Evolutionary conservation across 2,329 filamentous ascomycete genomes (phyloP).

Genomic region (Diaporthe ilicicola): DNA sequence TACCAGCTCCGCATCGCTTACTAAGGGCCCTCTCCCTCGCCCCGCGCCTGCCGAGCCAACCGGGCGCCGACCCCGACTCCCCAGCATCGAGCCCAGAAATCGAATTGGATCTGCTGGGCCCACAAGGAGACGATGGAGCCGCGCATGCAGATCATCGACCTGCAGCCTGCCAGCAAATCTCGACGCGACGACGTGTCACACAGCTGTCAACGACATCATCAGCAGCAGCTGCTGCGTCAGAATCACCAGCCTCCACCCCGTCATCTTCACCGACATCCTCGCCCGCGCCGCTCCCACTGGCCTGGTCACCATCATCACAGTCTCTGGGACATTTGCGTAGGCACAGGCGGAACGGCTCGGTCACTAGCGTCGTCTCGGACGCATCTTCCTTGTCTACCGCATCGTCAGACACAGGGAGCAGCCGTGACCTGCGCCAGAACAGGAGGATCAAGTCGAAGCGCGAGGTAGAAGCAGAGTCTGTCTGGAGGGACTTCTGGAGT

Average conservation of each 20-base stretch:
- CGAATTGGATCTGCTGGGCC: conserved; percentile 28
- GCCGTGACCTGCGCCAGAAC: neutral
- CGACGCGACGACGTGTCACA: conserved; percentile 18
- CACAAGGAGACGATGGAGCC: conserved; percentile 1
- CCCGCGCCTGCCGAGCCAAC: conserved; percentile 18
- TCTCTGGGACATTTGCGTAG: neutral
- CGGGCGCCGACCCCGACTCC: neutral
- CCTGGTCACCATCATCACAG: conserved; percentile 6
- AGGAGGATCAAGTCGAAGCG: neutral
- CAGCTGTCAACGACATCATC: conserved; percentile 4
- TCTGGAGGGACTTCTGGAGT: conserved; percentile 39
- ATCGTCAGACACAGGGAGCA: neutral
- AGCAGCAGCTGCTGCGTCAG: neutral
- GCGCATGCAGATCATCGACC: conserved; percentile 10
- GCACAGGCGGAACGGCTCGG: conserved; percentile 9
- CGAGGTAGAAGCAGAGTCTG: conserved; percentile 29
- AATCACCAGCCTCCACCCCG: conserved; percentile 18
- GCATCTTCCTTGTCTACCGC: conserved; percentile 8
- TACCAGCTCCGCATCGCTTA: conserved; percentile 19
- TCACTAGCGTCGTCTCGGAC: conserved; percentile 25
- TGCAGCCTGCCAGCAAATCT: conserved; percentile 14
- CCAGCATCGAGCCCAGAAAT: neutral
- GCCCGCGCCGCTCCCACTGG: neutral
- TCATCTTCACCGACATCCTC: conserved; percentile 8
- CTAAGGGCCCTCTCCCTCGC: conserved; percentile 17